Base-by-base conservation (phyloP, 2,329 filamentous ascomycete species). In the Myriangium duriaei region DNA sequence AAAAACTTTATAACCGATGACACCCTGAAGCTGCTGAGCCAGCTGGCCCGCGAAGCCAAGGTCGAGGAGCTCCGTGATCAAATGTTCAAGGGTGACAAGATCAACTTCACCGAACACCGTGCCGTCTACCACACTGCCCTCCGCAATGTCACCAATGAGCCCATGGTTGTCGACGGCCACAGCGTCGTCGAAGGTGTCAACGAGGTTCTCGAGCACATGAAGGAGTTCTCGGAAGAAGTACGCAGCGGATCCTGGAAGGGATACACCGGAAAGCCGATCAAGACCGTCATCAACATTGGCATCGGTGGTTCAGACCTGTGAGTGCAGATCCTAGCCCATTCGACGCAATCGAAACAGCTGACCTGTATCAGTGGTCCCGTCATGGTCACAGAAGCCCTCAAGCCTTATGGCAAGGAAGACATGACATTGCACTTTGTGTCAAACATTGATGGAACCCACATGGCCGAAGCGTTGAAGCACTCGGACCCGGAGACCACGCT, bases 361-460 rank as follows among this genome's bases (percentile, higher is more conserved):
- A 60, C 50, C 12, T 31, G 34, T 32, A 32, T 31, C 49, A 91
- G 86, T 49, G 91, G 91, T 43, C 91, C 91, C 21, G 91, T 98
- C 60, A 98, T 98, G 91, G 91, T 98, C 51, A 91, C 87, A 29
- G 91, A 98, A 67, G 87, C 91, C 32, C 76, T 98, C 53, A 96
- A 95, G 73, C 74, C 86, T 57, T 98, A 98, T 62, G 83, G 84
- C 34, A 79, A 85, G 59, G 74, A 78, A 44, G 79, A 81, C 63
- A 74, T 86, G 68, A 95, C 79, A 47, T 74, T 96, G 32, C 88
- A 96, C 73, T 98, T 98, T 55, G 91, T 98, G 51, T 96, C 88
- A 68, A 98, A 98, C 74, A 96, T 98, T 58, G 91, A 98, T 59
- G 91, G 91, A 50, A 98, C 91, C 39, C 91, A 98, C 69, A 85